Conservation (phyloP, 768 basidiomycete species). For the Wakefieldia striispora region DNA sequence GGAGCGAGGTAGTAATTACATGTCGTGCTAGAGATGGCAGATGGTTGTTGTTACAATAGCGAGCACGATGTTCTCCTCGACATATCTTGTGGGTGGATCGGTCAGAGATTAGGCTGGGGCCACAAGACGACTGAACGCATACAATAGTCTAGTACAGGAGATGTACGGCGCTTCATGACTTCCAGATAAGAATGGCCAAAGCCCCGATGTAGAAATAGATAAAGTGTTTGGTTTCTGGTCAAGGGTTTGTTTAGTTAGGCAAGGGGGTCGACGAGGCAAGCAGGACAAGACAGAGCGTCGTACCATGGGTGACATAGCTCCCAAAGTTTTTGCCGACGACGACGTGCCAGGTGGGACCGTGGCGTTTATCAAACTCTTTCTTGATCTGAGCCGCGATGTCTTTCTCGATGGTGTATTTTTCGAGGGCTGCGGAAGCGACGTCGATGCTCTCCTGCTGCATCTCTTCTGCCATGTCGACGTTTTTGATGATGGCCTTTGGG, state of each 20-base stretch:
- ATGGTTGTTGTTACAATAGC: constrained; percentile 24
- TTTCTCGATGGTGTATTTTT: constrained; percentile 94
- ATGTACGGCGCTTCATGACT: constrained; percentile 55
- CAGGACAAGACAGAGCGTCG: constrained; percentile 22
- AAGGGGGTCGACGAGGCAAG: background rate
- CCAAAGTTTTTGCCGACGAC: constrained; percentile 99
- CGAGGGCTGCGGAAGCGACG: constrained; percentile 78
- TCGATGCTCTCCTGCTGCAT: constrained; percentile 96
- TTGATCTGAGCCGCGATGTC: constrained; percentile 98
- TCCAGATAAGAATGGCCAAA: constrained; percentile 93
- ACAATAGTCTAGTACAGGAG: constrained; percentile 25
- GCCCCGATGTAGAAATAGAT: constrained; percentile 97
- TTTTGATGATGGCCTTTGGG: constrained; percentile 91
- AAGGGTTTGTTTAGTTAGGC: constrained; percentile 7
- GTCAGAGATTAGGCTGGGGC: background rate
- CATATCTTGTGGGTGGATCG: constrained; percentile 8
- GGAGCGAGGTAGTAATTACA: constrained; percentile 26
- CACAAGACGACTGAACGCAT: background rate
- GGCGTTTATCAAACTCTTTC: constrained; percentile 93
- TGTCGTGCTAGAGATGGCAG: constrained; percentile 13
- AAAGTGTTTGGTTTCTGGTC: constrained; percentile 93
- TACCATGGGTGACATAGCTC: constrained; percentile 96
- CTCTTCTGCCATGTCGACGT: constrained; percentile 94
- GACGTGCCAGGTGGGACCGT: constrained; percentile 96
- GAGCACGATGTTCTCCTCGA: constrained; percentile 17